These are phyloP conservation scores for Tricholoma hemisulphureum DNA, from an alignment of 768 basidiomycete genomes.

Conservation along the genomic window DNA sequence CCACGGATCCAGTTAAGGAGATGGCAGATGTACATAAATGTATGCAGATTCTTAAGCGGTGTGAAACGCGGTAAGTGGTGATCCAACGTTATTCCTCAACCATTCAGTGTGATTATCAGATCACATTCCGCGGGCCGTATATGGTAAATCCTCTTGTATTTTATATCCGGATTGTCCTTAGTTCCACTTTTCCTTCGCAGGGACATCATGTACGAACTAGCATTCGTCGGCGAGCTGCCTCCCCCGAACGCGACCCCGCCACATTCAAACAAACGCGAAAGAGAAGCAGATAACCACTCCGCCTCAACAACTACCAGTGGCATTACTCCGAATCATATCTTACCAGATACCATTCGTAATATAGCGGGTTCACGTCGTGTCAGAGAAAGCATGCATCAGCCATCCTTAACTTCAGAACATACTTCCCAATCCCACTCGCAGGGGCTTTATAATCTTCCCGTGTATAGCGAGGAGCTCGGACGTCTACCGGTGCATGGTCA, in stretches of 20 bases:
- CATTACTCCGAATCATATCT: slow-evolving; percentile 4
- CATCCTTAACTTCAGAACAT: not conserved
- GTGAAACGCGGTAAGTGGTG: slow-evolving; percentile 33
- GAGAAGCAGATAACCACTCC: slow-evolving; percentile 52
- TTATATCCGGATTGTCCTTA: slow-evolving; percentile 18
- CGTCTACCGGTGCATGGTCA: slow-evolving; percentile 44
- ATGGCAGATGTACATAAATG: slow-evolving; percentile 64
- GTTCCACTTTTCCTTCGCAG: slow-evolving; percentile 34
- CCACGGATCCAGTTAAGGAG: slow-evolving; percentile 40
- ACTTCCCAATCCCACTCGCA: not conserved
- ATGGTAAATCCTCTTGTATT: slow-evolving; percentile 30
- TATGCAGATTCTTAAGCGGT: slow-evolving; percentile 47
- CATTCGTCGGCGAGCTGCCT: slow-evolving; percentile 68
- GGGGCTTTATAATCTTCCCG: slow-evolving; percentile 38
- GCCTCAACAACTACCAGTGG: slow-evolving; percentile 14
- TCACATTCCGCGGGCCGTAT: slow-evolving; percentile 47
- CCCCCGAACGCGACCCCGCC: slow-evolving; percentile 57
- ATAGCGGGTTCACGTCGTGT: slow-evolving; percentile 39
- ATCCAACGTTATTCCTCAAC: not conserved
- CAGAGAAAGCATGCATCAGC: slow-evolving; percentile 8
- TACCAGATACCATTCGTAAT: slow-evolving; percentile 21
- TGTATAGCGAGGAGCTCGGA: slow-evolving; percentile 63
- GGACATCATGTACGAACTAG: slow-evolving; percentile 73
- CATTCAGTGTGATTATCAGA: slow-evolving; percentile 8
- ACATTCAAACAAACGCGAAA: slow-evolving; percentile 55